Conservation (phyloP, 2,329 filamentous ascomycete genomes). For the Paracamarosporium sp. region DNA sequence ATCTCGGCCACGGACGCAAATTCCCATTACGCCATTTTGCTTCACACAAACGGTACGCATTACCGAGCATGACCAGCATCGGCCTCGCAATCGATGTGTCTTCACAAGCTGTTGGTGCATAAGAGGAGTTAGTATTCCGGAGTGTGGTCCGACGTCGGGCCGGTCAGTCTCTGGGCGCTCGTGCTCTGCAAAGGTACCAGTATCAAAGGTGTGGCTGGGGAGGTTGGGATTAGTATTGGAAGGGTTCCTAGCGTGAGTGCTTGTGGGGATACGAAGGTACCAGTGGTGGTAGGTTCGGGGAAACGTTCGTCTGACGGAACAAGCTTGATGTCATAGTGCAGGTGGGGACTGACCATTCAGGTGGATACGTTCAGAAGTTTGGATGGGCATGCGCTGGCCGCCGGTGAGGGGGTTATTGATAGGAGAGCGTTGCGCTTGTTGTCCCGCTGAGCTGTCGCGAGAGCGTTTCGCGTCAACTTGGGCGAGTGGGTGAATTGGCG, state of each 20-base stretch:
- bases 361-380: neutral
- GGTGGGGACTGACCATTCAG: neutral
- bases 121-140: neutral
- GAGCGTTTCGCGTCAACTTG: neutral
- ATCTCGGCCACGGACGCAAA: neutral
- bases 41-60: neutral
- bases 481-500: neutral
- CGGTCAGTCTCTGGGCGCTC: neutral
- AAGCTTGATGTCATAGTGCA: slow-evolving; percentile 6
- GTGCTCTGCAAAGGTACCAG: neutral
- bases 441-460: neutral
- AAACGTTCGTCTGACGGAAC: neutral
- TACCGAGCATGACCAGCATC: neutral
- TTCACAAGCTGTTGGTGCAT: too few species aligned
- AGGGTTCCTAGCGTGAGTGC: neutral
- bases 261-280: neutral
- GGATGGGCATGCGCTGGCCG: neutral
- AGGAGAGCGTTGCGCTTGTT: neutral
- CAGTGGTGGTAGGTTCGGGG: neutral
- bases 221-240: neutral
- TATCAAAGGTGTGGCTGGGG: neutral
- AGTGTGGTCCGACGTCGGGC: neutral
- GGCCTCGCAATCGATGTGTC: too few species aligned
- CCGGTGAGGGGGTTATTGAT: neutral
- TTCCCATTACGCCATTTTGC: neutral